A percentile compares a stretch with the other conserved stretches of the same genome.
These are phyloP conservation scores for Backusella australiensis DNA, from an alignment of 192 early-diverging fungal species.

Conservation along the genomic window DNA sequence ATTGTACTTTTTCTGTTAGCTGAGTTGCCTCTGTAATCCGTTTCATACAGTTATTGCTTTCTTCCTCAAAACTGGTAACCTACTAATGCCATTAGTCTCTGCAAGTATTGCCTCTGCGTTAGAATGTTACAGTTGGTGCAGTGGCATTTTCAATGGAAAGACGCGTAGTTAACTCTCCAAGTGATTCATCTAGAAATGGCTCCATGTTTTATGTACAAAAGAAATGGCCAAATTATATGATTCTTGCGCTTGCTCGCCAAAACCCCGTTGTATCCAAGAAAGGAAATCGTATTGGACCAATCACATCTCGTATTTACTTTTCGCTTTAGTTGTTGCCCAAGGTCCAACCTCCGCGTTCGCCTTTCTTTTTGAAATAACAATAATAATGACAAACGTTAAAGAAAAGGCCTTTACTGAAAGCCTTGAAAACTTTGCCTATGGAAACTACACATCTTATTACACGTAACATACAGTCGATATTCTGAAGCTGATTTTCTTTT, in stretches of 20 bases:
- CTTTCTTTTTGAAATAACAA: neutral
- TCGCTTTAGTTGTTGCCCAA: neutral
- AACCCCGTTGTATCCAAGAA: neutral
- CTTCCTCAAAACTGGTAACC: neutral
- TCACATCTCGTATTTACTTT: neutral
- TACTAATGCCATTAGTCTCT: neutral
- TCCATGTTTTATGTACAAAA: neutral
- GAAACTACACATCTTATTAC: conserved; percentile 66
- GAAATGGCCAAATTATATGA: too few species aligned
- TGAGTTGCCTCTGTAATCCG: neutral
- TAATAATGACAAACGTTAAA: neutral
- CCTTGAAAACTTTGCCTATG: conserved; percentile 23
- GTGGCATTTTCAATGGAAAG: neutral
- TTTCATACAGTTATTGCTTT: neutral
- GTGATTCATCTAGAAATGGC: neutral
- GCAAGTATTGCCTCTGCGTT: neutral
- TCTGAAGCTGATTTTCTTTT: too few species aligned
- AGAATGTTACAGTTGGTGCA: neutral
- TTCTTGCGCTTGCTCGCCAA: too few species aligned
- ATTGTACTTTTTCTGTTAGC: neutral
- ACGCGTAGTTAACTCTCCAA: neutral
- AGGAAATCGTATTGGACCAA: neutral
- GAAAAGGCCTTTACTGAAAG: neutral
- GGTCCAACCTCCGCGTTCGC: too few species aligned
- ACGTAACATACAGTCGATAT: conserved; percentile 22